phyloP scores from a whole-genome alignment of 2,329 filamentous ascomycete genomes.

The Fusarium sarcochroum region DNA sequence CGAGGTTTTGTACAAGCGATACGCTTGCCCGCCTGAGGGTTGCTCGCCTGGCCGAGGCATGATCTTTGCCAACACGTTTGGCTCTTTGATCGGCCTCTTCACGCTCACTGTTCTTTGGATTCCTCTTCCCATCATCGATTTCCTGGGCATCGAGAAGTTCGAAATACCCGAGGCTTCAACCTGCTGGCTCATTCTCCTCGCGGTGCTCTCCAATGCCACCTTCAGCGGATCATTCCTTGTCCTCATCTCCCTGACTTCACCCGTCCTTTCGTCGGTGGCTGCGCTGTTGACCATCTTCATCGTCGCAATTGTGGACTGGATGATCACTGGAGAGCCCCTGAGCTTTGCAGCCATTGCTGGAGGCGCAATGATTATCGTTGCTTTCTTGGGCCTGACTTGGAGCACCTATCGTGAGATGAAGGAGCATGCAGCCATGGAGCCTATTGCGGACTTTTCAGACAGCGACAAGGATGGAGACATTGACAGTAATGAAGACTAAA shows the following conservation, averaged over 20 bases:
- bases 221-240: constrained; percentile 96
- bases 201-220: constrained; percentile 87
- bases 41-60: constrained; percentile 88
- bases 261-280: constrained; percentile 92
- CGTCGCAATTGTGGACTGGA: constrained; percentile 91
- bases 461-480: constrained; percentile 63
- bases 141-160: constrained; percentile 84
- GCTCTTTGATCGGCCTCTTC: constrained; percentile 87
- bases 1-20: constrained; percentile 95
- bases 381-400: constrained; percentile 89
- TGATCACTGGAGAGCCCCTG: constrained; percentile 83
- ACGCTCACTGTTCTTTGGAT: constrained; percentile 93
- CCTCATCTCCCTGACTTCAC: constrained; percentile 91
- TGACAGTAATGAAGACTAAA: constrained; percentile 51
- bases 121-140: constrained; percentile 86
- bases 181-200: constrained; percentile 83
- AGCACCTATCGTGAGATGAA: constrained; percentile 95
- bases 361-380: constrained; percentile 88
- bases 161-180: constrained; percentile 83
- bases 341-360: constrained; percentile 82
- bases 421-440: constrained; percentile 79
- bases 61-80: constrained; percentile 95
- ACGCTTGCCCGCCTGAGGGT: constrained; percentile 93
- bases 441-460: constrained; percentile 60
- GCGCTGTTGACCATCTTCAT: constrained; percentile 97